Base-by-base conservation (phyloP, 169 alveolate genomes). In the Plasmodium relictum region DNA sequence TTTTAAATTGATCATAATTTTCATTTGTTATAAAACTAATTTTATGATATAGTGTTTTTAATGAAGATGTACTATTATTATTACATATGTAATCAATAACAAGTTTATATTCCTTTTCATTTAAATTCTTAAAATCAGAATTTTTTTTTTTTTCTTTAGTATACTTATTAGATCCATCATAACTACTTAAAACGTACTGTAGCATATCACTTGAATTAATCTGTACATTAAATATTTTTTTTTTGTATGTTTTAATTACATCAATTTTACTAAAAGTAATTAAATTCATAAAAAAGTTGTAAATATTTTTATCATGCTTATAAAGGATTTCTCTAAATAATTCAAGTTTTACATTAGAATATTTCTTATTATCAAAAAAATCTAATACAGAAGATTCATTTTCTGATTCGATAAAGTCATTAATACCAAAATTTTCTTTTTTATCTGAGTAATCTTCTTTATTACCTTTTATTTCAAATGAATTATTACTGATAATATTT, bases 71-170 rank as follows among this genome's bases (percentile, higher is more conserved):
- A 44, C 1, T 66, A n/a, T 58, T 44, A 9, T 86, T 86, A 44
- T 71, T 71, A 73, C 88, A 86, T 71, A 86, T 86, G 26, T 71
- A 86, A 26, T 86, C 92, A n/a, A n/a, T 69, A 61, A 86, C 59
- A 20, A 26, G 39, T 61, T 86, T 69, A 2, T 48, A 86, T 44
- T 86, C 92, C 0, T 58, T 41, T 59, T 86, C 58, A 10, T 16
- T 62, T 50, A 86, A 12, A 20, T 24, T n/a, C 12, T 45, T 24
- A 6, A n/a, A 22, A 18, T 59, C n/a, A 7, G 24, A 14, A 18
- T 73, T 54, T n/a, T 61, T 48, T 45, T 68, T 22, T 26, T 10
- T 44, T 41, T 31, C 73, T 69, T 68, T 45, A 22, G 2, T 16
- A 42, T 8, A 12, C 8, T 26, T 54, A 26, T 54, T 50, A 31